Evolutionary conservation across 345 rosid species (phyloP).

Genomic region (Microcos paniculata): DNA sequence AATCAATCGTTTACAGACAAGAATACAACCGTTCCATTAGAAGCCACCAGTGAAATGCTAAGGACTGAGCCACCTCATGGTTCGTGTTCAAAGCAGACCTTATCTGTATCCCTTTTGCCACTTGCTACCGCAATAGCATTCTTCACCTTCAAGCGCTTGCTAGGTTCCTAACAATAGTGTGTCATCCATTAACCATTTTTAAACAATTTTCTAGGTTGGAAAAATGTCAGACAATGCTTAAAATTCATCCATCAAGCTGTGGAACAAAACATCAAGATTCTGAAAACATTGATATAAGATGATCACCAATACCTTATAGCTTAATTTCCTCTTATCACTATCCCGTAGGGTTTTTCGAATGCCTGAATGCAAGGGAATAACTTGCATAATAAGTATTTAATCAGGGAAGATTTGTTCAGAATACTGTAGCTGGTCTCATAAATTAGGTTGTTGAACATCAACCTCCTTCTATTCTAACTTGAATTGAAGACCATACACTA

Average conservation of each 20-base stretch:
- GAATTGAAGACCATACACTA: not conserved
- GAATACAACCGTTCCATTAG: conserved; percentile 6
- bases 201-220: not conserved
- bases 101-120: not conserved
- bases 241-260: not conserved
- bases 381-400: too few species aligned
- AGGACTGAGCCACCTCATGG: not conserved
- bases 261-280: not conserved
- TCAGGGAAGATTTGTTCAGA: too few species aligned
- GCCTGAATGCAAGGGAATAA: too few species aligned
- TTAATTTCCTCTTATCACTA: not conserved
- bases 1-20: not conserved
- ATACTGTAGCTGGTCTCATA: too few species aligned
- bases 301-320: not conserved
- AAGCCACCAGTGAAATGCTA: not conserved
- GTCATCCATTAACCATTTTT: conserved; percentile 1
- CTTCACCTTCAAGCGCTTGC: not conserved
- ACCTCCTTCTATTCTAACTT: too few species aligned
- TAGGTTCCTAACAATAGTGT: not conserved
- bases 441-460: too few species aligned
- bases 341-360: too few species aligned
- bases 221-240: not conserved
- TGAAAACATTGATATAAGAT: too few species aligned
- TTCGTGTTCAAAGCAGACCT: not conserved
- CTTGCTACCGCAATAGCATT: not conserved